A percentile compares a stretch with the other conserved stretches of the same genome.
Conservation (phyloP, 2,329 filamentous ascomycete species). For the Neoarthrinium moseri region DNA sequence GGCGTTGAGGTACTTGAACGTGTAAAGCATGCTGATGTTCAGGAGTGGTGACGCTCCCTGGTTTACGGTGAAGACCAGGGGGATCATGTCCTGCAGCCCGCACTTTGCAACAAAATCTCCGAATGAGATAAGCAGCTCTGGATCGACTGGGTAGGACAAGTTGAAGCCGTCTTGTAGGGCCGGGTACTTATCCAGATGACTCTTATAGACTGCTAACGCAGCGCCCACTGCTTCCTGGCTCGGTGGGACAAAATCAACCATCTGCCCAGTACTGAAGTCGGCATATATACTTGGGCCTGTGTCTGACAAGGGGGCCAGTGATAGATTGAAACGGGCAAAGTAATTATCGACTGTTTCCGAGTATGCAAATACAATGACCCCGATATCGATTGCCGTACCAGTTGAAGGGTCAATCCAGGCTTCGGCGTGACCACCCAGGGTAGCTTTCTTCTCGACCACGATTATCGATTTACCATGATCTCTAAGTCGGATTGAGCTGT, state of each 20-base stretch:
- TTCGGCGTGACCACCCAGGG: constrained; percentile 6
- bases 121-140: constrained; percentile 15
- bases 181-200: constrained; percentile 11
- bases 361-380: constrained; percentile 1
- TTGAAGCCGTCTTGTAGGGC: constrained; percentile 9
- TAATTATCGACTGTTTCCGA: not conserved
- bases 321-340: not conserved
- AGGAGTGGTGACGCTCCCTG: constrained; percentile 11
- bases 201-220: not conserved
- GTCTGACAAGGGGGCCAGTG: not conserved
- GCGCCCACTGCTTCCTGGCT: not conserved
- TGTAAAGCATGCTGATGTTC: constrained; percentile 16
- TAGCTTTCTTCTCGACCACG: not conserved
- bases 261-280: not conserved
- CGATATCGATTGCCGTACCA: not conserved
- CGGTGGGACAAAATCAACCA: not conserved
- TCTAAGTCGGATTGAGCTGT: not conserved
- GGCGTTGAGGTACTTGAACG: constrained; percentile 14
- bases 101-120: constrained; percentile 16
- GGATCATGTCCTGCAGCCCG: constrained; percentile 7
- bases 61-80: not conserved
- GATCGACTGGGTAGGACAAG: constrained; percentile 3
- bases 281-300: not conserved
- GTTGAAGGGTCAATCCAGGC: not conserved
- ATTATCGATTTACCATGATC: constrained; percentile 1